Base-by-base conservation (phyloP, 345 rosid species). In the Arabidopsis arenosa region DNA sequence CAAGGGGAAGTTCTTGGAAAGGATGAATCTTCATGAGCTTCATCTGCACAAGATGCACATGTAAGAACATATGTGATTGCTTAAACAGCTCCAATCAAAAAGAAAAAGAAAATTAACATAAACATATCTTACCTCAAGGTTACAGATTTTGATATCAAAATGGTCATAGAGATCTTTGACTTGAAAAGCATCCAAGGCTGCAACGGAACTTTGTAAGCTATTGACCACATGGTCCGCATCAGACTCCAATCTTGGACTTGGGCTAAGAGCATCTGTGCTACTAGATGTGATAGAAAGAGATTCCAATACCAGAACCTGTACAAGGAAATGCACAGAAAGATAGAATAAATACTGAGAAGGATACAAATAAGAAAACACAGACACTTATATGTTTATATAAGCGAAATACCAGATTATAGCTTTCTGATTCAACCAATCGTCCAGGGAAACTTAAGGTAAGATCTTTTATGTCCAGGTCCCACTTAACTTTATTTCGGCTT, bases 361-460 rank as follows among this genome's bases (percentile, higher is more conserved):
- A 35, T 65, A 49, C n/a, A 58, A n/a, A 32, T 14, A 64, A 48
- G 4, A 28, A 41, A 63, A 39, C 40, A 7, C 14, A 64, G 59
- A 12, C 40, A 66, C 37, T 3, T 17, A 63, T 64, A 32, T 43
- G 47, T 41, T 56, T 43, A 60, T 51, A 39, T 51, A 58, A 74
- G 77, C 18, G 11, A 76, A 68, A 83, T 88, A 93, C 98, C 98
- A 93, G 80, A 75, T 77, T 79, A 70, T 60, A 69, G 63, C 79
- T 83, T 69, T 85, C 87, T 52, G 83, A 80, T 70, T 68, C 73
- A 49, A 74, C 77, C 72, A 80, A 78, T 66, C 60, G 66, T 81
- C 85, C 83, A 44, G 89, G 96, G 78, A 91, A 43, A 77, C 68
- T 74, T 56, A 91, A 40, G 62, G 75, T 77, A 59, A 88, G 67